A percentile compares a stretch with the other conserved stretches of the same genome.
Evolutionary conservation across 108 stramenopile species (phyloP).

Genomic region (Fragilaria crotonensis): DNA sequence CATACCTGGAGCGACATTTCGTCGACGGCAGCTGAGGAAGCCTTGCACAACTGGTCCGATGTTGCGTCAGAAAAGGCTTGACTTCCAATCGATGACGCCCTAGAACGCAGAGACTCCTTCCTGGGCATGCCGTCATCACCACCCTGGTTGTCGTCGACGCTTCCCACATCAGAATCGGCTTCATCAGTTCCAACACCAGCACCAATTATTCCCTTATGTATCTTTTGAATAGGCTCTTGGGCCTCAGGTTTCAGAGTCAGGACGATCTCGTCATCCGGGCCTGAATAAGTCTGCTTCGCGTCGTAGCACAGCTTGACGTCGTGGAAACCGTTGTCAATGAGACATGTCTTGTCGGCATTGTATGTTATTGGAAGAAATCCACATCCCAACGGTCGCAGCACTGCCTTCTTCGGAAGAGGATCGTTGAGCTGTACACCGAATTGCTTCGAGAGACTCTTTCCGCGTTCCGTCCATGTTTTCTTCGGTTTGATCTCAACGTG

Average conservation of each 20-base stretch:
- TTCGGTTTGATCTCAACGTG: constrained; percentile 37
- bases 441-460: not conserved
- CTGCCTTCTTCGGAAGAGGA: not conserved
- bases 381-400: constrained; percentile 19
- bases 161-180: not conserved
- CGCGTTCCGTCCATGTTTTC: constrained; percentile 19
- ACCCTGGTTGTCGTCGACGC: constrained; percentile 4
- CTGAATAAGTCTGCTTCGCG: constrained; percentile 13
- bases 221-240: not conserved
- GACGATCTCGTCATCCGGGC: not conserved
- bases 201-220: not conserved
- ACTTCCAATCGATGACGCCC: constrained; percentile 13
- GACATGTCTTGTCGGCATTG: constrained; percentile 22
- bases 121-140: constrained; percentile 5
- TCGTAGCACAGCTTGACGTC: constrained; percentile 51
- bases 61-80: constrained; percentile 9
- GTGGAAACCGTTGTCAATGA: constrained; percentile 66
- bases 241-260: not conserved
- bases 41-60: not conserved
- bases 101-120: constrained; percentile 1
- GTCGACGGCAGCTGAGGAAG: not conserved
- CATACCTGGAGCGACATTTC: constrained; percentile 18
- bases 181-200: not conserved
- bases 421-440: not conserved
- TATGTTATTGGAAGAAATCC: constrained; percentile 58